phyloP scores from a whole-genome alignment of 768 basidiomycete species.

The Psilocybe sp. region DNA sequence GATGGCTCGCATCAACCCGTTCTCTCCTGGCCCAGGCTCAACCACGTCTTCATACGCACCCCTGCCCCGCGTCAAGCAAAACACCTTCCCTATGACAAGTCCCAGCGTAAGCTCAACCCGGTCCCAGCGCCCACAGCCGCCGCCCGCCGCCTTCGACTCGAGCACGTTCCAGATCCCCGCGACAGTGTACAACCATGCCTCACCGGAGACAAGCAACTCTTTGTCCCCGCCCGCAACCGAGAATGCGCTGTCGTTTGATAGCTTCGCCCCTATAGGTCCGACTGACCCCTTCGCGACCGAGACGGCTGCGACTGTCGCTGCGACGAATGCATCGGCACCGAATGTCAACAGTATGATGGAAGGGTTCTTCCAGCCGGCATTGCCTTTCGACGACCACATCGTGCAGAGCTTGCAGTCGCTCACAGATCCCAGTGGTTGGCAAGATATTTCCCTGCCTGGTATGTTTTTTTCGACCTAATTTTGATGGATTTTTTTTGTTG shows the following conservation, averaged over 20 bases:
- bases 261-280: conserved; percentile 41
- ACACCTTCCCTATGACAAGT: no score
- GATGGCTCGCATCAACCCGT: conserved; percentile 35
- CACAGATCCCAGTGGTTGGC: conserved; percentile 52
- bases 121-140: no score
- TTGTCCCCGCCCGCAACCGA: conserved; percentile 46
- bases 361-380: conserved; percentile 49
- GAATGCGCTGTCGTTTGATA: conserved; percentile 44
- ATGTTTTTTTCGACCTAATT: conserved; percentile 16
- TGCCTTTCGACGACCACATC: conserved; percentile 58
- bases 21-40: conserved; percentile 18
- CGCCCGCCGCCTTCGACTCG: conserved; percentile 14
- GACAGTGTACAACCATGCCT: conserved; percentile 30
- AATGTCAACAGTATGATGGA: conserved; percentile 25
- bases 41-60: conserved; percentile 2
- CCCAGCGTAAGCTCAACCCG: no score
- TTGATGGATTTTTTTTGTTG: no score
- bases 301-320: conserved; percentile 12
- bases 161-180: conserved; percentile 20
- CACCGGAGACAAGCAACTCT: conserved; percentile 39
- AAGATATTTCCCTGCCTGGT: conserved; percentile 55
- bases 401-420: conserved; percentile 61
- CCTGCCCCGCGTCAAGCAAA: conserved; percentile 12
- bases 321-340: conserved; percentile 10
- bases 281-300: conserved; percentile 39